Evolutionary conservation across 768 basidiomycete genomes (phyloP).

Genomic region (Auriscalpium orientale): DNA sequence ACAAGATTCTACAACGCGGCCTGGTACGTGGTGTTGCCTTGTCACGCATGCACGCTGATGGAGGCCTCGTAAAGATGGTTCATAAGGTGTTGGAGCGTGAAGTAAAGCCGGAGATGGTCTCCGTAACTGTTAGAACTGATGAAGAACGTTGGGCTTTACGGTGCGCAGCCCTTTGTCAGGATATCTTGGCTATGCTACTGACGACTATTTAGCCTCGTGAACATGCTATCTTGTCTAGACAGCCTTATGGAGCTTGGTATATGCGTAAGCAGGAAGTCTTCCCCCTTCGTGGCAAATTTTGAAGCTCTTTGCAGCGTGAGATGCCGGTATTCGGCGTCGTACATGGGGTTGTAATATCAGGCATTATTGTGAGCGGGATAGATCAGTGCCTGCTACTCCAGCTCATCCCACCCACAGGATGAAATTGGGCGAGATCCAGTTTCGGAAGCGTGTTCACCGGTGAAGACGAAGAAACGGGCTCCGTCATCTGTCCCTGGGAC

Average conservation of each 20-base stretch:
- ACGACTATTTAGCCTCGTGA: slow-evolving; percentile 48
- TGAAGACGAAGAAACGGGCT: slow-evolving; percentile 11
- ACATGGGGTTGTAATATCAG: slow-evolving; percentile 55
- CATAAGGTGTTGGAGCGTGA: slow-evolving; percentile 76
- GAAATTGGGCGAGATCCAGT: slow-evolving; percentile 32
- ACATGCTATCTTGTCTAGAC: slow-evolving; percentile 61
- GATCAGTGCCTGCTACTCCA: background rate
- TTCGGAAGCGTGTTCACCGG: background rate
- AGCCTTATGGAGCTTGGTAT: slow-evolving; percentile 40
- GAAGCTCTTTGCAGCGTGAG: slow-evolving; percentile 49
- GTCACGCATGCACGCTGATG: no score
- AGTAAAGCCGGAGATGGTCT: slow-evolving; percentile 48
- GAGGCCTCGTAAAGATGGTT: slow-evolving; percentile 39
- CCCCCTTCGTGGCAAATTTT: background rate
- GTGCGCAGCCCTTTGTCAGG: slow-evolving; percentile 28
- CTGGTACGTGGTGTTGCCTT: slow-evolving; percentile 30
- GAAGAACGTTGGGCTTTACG: slow-evolving; percentile 79
- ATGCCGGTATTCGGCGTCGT: slow-evolving; percentile 78
- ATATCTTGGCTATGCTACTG: background rate
- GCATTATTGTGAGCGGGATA: slow-evolving; percentile 54
- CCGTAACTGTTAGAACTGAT: slow-evolving; percentile 39
- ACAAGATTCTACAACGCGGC: slow-evolving; percentile 46
- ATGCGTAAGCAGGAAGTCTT: slow-evolving; percentile 36
- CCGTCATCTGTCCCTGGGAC: slow-evolving; percentile 17
- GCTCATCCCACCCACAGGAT: slow-evolving; percentile 32